Conservation (phyloP, 352 stramenopile genomes). For the Pythium rishiriense region DNA sequence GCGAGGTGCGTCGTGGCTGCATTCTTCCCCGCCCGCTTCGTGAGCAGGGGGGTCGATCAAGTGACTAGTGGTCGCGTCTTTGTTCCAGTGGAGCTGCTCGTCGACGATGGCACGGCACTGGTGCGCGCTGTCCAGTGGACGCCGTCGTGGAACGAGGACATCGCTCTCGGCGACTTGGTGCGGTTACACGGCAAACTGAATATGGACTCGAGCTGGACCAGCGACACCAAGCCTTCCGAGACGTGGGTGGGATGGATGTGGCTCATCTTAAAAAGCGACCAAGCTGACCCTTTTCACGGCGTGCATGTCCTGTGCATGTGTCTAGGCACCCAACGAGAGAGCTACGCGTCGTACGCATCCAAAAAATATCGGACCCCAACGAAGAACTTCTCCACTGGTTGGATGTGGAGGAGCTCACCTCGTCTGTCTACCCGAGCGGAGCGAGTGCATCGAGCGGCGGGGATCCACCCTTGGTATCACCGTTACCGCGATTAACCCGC, state of each 20-base stretch:
- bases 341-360: conserved; percentile 55
- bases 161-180: conserved; percentile 66
- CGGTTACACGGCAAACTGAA: conserved; percentile 78
- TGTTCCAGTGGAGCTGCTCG: conserved; percentile 56
- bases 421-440: conserved; percentile 33
- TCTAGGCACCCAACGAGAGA: conserved; percentile 32
- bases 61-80: neutral
- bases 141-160: conserved; percentile 13
- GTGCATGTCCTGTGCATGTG: neutral
- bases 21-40: too few relatives aligned
- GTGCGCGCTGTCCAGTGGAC: conserved; percentile 61
- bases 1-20: conserved; percentile 38
- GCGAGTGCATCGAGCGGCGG: neutral
- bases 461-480: neutral
- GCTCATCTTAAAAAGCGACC: neutral
- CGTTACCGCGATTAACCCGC: neutral
- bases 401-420: conserved; percentile 49
- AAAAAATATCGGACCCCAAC: conserved; percentile 59
- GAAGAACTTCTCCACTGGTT: conserved; percentile 78
- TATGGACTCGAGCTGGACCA: conserved; percentile 45
- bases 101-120: conserved; percentile 75
- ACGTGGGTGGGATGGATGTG: conserved; percentile 7
- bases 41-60: neutral
- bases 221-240: neutral
- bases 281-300: neutral